phyloP scores from a whole-genome alignment of 805 yeast species.

The Brettanomyces custersianus region DNA sequence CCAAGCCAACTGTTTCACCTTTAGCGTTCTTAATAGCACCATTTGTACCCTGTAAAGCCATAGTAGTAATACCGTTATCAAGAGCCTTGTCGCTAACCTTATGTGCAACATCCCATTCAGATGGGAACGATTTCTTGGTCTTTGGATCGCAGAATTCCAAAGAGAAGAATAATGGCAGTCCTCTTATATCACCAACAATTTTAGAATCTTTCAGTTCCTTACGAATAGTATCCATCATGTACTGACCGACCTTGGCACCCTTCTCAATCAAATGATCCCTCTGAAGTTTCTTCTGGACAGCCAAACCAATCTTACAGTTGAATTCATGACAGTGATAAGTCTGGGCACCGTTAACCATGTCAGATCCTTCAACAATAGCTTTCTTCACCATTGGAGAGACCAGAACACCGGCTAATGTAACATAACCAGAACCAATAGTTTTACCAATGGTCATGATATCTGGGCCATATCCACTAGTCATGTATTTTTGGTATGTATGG shows the following conservation, averaged over 20 bases:
- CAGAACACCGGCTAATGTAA: conserved; percentile 40
- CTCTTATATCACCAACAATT: conserved; percentile 44
- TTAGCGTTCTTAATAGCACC: conserved; percentile 31
- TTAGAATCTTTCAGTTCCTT: conserved; percentile 22
- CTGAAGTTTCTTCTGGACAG: conserved; percentile 32
- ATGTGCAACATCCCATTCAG: conserved; percentile 19
- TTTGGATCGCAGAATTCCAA: conserved; percentile 37
- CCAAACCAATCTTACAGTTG: conserved; percentile 36
- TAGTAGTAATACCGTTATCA: conserved; percentile 32
- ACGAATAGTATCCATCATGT: conserved; percentile 29
- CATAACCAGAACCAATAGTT: conserved; percentile 42
- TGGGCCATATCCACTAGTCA: conserved; percentile 32
- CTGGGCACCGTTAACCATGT: conserved; percentile 36
- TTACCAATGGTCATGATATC: conserved; percentile 44
- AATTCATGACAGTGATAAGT: conserved; percentile 43
- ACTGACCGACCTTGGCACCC: conserved; percentile 33
- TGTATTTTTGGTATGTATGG: conserved; percentile 36
- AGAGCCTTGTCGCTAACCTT: conserved; percentile 27
- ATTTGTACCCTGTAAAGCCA: conserved; percentile 34
- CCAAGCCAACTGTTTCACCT: conserved; percentile 8
- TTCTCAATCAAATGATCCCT: conserved; percentile 29
- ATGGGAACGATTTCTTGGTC: conserved; percentile 38
- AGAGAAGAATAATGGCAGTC: conserved; percentile 48
- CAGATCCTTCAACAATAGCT: conserved; percentile 32
- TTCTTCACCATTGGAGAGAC: conserved; percentile 33